Conservation (phyloP, 805 yeast species). For the Debaryomyces tyrocola region DNA sequence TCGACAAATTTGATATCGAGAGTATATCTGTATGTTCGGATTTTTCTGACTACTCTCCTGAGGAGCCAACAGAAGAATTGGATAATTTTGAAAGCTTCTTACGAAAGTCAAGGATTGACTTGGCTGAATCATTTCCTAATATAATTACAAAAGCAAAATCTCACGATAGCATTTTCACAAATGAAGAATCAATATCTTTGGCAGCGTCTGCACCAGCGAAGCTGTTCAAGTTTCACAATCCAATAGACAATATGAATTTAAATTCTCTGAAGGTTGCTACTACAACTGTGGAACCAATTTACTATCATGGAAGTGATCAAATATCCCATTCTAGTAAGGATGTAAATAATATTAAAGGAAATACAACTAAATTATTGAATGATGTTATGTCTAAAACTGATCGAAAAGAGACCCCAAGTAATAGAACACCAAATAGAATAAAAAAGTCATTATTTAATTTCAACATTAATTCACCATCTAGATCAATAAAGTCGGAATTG, state of each 20-base stretch:
- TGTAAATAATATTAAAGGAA: constrained; percentile 6
- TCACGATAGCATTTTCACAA: constrained; percentile 22
- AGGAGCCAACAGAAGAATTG: constrained; percentile 12
- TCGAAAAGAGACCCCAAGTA: constrained; percentile 1
- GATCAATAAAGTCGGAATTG: neutral
- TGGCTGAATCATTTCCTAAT: constrained; percentile 29
- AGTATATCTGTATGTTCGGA: constrained; percentile 22
- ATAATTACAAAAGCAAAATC: constrained; percentile 24
- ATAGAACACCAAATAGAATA: constrained; percentile 1
- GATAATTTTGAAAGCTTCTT: constrained; percentile 32
- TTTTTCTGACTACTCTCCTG: constrained; percentile 21
- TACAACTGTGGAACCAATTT: constrained; percentile 35
- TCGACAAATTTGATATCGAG: constrained; percentile 11
- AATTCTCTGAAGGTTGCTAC: constrained; percentile 13
- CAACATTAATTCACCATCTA: constrained; percentile 18
- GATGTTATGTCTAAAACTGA: constrained; percentile 15
- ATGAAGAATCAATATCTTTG: neutral
- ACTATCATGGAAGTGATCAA: constrained; percentile 8
- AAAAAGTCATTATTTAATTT: constrained; percentile 12
- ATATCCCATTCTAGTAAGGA: neutral
- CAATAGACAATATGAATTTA: constrained; percentile 26
- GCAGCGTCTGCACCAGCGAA: neutral
- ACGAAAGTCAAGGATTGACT: constrained; percentile 32
- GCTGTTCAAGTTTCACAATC: constrained; percentile 36
- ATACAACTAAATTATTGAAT: constrained; percentile 14